Percentiles rank a stretch among this genome's conserved stretches.
Conservation (phyloP, 345 rosid genomes). For the Acer campestre region DNA sequence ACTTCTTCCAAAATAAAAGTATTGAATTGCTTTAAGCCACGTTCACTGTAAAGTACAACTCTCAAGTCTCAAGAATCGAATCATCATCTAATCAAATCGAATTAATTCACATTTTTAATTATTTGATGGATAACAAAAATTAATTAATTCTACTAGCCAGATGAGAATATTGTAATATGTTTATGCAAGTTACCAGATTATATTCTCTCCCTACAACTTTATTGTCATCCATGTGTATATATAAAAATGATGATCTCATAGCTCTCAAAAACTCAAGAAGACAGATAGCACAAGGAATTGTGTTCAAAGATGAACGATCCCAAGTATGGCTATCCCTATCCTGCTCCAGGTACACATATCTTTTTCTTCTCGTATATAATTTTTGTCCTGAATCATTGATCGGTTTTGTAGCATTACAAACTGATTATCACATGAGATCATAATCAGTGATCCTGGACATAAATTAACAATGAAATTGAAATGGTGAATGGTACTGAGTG, state of each 20-base stretch:
- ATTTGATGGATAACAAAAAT: too few species aligned
- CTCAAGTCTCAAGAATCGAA: not conserved
- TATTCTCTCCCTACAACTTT: too few species aligned
- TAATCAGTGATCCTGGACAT: too few species aligned
- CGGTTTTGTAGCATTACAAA: too few species aligned
- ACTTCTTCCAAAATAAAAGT: not conserved
- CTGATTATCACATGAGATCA: too few species aligned
- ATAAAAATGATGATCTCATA: too few species aligned
- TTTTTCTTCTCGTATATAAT: too few species aligned
- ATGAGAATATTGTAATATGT: not conserved
- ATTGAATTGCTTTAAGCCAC: not conserved
- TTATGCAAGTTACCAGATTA: not conserved
- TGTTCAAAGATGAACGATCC: conserved; percentile 39
- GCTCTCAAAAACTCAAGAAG: not conserved
- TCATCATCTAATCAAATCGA: not conserved
- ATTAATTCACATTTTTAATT: not conserved
- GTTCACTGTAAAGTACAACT: not conserved
- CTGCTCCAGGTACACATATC: conserved; percentile 43
- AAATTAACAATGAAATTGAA: not conserved
- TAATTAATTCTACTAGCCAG: not conserved
- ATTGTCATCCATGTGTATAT: too few species aligned
- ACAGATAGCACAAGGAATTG: not conserved
- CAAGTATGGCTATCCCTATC: conserved; percentile 60
- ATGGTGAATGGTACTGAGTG: not conserved
- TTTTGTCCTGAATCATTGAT: too few species aligned